Percentiles rank a stretch among this genome's conserved stretches.
Conservation (phyloP, 768 basidiomycete species). For the Pleurotus giganteus region DNA sequence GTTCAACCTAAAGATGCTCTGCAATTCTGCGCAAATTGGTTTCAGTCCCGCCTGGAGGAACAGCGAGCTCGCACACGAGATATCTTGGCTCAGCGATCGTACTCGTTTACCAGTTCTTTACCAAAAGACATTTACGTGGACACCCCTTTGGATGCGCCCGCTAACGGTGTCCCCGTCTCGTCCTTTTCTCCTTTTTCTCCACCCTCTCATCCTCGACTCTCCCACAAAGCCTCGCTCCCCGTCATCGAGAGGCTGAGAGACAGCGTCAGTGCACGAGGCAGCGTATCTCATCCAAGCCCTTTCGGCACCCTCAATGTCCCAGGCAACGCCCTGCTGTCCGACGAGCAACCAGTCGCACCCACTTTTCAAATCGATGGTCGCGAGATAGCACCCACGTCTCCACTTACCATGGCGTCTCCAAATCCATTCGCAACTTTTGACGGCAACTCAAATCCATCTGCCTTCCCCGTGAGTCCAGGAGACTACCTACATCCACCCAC, state of each 20-base stretch:
- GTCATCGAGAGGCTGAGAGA: constrained; percentile 6
- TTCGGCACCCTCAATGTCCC: constrained; percentile 81
- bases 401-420: constrained; percentile 39
- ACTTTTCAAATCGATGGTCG: constrained; percentile 59
- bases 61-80: constrained; percentile 76
- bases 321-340: constrained; percentile 71
- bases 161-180: constrained; percentile 26
- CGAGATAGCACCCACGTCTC: constrained; percentile 61
- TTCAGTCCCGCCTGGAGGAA: constrained; percentile 83
- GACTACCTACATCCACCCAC: constrained; percentile 75
- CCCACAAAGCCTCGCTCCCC: constrained; percentile 48
- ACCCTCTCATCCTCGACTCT: constrained; percentile 35
- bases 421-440: constrained; percentile 57
- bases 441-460: constrained; percentile 42
- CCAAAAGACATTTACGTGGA: constrained; percentile 63
- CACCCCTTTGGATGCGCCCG: constrained; percentile 31
- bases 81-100: constrained; percentile 51
- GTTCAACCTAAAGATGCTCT: constrained; percentile 88
- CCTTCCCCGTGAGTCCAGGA: constrained; percentile 40
- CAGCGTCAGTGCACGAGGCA: constrained; percentile 14
- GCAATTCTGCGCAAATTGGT: constrained; percentile 95
- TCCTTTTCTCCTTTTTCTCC: constrained; percentile 56
- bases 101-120: constrained; percentile 41
- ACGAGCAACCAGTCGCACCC: constrained; percentile 42
- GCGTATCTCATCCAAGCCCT: constrained; percentile 55